phyloP scores from a whole-genome alignment of 2,329 filamentous ascomycete species.

The Xylogone sp. region DNA sequence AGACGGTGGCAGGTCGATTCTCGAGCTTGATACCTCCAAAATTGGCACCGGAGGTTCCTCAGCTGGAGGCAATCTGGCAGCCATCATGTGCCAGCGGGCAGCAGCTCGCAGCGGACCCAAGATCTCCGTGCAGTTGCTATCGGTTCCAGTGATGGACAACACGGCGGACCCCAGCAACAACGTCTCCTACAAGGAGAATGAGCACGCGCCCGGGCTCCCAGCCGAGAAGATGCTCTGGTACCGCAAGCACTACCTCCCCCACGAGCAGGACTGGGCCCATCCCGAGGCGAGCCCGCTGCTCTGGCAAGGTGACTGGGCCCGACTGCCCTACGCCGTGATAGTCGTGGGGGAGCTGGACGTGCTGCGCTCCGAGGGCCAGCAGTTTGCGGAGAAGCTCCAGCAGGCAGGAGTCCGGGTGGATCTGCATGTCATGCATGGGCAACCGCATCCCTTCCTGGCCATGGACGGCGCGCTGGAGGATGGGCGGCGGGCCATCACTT shows the following conservation, averaged over 20 bases:
- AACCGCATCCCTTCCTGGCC: conserved; percentile 55
- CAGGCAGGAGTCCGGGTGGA: conserved; percentile 43
- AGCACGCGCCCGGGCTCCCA: conserved; percentile 47
- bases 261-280: conserved; percentile 39
- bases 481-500: conserved; percentile 45
- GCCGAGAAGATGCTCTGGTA: conserved; percentile 59
- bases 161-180: conserved; percentile 43
- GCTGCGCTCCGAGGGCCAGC: conserved; percentile 49
- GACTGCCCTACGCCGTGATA: conserved; percentile 46
- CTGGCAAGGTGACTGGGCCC: conserved; percentile 44
- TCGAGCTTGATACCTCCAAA: conserved; percentile 38
- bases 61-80: conserved; percentile 48
- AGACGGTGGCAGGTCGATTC: conserved; percentile 10
- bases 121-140: conserved; percentile 47
- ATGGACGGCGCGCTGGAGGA: conserved; percentile 53
- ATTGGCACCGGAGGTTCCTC: conserved; percentile 47
- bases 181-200: conserved; percentile 45
- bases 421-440: conserved; percentile 47
- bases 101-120: conserved; percentile 24
- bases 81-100: conserved; percentile 49
- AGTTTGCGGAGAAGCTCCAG: conserved; percentile 44
- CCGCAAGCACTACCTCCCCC: conserved; percentile 51
- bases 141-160: conserved; percentile 56
- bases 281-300: conserved; percentile 53
- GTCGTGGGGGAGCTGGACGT: conserved; percentile 54